These are phyloP conservation scores for Dioscorea dumetorum DNA, from an alignment of 106 monocot genomes.

Conservation along the genomic window DNA sequence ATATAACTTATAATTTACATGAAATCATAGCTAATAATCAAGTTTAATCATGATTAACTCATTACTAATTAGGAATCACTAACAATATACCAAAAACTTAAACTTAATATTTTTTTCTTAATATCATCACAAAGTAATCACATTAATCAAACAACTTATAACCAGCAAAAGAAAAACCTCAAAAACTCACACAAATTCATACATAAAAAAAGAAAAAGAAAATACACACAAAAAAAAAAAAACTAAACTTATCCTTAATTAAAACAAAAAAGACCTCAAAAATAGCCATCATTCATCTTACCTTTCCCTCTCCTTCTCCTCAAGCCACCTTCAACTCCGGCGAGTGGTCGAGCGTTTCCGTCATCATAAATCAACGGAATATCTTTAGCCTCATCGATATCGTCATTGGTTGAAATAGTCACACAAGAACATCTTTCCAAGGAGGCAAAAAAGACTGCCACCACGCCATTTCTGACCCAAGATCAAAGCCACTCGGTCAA, in stretches of 20 bases:
- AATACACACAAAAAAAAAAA: not conserved
- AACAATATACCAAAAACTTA: too few relatives aligned
- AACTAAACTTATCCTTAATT: not conserved
- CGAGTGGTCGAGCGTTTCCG: not conserved
- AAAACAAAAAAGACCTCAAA: not conserved
- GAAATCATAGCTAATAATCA: too few relatives aligned
- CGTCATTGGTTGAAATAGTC: not conserved
- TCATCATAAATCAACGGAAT: not conserved
- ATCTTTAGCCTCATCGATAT: not conserved
- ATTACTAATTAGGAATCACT: too few relatives aligned
- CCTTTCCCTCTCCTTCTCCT: not conserved
- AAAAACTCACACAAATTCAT: too few relatives aligned
- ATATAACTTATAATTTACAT: too few relatives aligned
- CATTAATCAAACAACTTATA: too few relatives aligned
- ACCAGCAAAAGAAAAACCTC: too few relatives aligned
- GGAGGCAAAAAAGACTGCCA: constrained; percentile 1
- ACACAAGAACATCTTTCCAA: constrained; percentile 8
- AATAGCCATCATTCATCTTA: not conserved
- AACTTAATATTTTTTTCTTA: too few relatives aligned
- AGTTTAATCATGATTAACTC: too few relatives aligned
- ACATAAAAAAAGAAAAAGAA: too few relatives aligned
- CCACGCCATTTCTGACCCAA: constrained; percentile 2
- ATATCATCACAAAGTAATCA: too few relatives aligned
- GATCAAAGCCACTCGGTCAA: not conserved
- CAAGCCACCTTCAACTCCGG: not conserved